Percentiles rank a stretch among this genome's conserved stretches.
phyloP scores from a whole-genome alignment of 495 filamentous ascomycete species.

The Bathelium albidoporum region DNA sequence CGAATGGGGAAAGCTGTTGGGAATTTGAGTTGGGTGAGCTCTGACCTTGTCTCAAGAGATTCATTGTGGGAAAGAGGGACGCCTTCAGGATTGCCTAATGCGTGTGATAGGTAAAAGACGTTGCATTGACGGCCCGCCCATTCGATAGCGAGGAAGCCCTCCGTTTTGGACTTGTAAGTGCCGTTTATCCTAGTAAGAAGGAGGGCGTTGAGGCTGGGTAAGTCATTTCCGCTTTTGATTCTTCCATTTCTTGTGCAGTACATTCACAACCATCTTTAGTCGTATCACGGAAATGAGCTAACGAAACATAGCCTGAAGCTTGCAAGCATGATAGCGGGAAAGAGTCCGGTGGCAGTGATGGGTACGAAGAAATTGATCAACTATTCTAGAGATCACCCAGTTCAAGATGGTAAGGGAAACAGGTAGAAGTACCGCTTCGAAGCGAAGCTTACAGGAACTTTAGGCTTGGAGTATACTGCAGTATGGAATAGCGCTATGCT shows the following conservation, averaged over 20 bases:
- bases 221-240: background rate
- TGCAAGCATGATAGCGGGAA: constrained; percentile 57
- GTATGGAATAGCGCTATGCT: constrained; percentile 79
- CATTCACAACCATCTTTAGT: background rate
- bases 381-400: constrained; percentile 65
- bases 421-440: background rate
- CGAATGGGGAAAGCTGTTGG: constrained; percentile 80
- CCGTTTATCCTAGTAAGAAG: constrained; percentile 44
- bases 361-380: constrained; percentile 92
- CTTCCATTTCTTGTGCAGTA: background rate
- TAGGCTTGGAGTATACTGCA: constrained; percentile 68
- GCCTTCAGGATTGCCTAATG: background rate
- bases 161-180: constrained; percentile 72
- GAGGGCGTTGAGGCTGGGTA: constrained; percentile 11
- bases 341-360: constrained; percentile 87
- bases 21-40: constrained; percentile 52
- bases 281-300: background rate
- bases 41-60: background rate
- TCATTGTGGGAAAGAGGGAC: background rate
- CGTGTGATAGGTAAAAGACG: constrained; percentile 58
- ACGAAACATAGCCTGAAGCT: constrained; percentile 49
- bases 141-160: constrained; percentile 75
- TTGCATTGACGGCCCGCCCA: constrained; percentile 63
- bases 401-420: constrained; percentile 56
- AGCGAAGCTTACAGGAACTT: constrained; percentile 3